Evolutionary conservation across 2,329 filamentous ascomycete genomes (phyloP).

Genomic region (Aureobasidium subglaciale): DNA sequence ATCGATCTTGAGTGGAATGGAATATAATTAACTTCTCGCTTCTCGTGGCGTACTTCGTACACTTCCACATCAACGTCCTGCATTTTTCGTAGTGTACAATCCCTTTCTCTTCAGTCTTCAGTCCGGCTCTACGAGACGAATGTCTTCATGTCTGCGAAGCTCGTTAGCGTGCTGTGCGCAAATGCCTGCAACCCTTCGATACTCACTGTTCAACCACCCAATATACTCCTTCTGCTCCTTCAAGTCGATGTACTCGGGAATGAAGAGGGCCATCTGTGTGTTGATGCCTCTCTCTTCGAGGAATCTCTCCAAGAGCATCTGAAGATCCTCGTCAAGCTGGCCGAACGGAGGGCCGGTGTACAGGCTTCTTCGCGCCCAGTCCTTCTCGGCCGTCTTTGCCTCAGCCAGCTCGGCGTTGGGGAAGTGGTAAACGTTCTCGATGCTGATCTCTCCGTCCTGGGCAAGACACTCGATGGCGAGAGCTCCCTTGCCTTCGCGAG

Average conservation of each 20-base stretch:
- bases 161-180: constrained; percentile 7
- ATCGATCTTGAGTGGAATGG: not conserved
- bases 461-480: constrained; percentile 80
- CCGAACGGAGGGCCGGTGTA: constrained; percentile 90
- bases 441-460: constrained; percentile 76
- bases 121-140: constrained; percentile 60
- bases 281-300: constrained; percentile 92
- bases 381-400: constrained; percentile 58
- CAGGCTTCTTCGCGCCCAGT: constrained; percentile 66
- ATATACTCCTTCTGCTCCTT: constrained; percentile 99
- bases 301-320: constrained; percentile 85
- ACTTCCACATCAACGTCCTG: not conserved
- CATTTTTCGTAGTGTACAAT: not conserved
- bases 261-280: constrained; percentile 76
- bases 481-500: constrained; percentile 79
- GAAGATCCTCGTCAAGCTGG: constrained; percentile 92
- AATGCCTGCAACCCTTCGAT: not conserved
- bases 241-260: constrained; percentile 91
- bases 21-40: not conserved
- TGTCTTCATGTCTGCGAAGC: constrained; percentile 61
- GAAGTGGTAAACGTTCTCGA: constrained; percentile 90
- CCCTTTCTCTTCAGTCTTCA: not conserved
- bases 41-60: not conserved
- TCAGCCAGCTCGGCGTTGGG: constrained; percentile 69
- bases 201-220: constrained; percentile 69